A percentile compares a stretch with the other conserved stretches of the same genome.
phyloP scores from a whole-genome alignment of 495 filamentous ascomycete genomes.

The Polyplosphaeria fusca region DNA sequence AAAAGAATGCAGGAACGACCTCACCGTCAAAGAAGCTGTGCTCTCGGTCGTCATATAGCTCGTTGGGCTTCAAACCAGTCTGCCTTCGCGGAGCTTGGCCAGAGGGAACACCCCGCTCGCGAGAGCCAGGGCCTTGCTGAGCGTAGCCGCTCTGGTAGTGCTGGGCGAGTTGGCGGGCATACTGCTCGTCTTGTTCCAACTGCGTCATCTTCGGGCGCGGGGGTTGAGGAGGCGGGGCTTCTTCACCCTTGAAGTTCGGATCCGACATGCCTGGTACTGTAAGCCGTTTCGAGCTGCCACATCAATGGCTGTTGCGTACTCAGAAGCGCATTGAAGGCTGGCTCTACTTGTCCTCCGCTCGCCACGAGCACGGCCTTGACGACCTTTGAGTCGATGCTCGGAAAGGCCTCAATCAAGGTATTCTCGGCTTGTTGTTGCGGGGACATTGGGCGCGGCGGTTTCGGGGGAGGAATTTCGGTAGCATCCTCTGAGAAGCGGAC shows the following conservation, averaged over 20 bases:
- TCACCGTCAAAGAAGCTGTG: constrained; percentile 86
- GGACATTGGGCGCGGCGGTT: constrained; percentile 82
- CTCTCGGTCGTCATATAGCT: constrained; percentile 56
- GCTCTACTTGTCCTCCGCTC: constrained; percentile 83
- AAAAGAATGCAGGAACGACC: background rate
- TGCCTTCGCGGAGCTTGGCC: constrained; percentile 24
- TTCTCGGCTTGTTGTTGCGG: constrained; percentile 79
- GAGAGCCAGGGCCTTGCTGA: constrained; percentile 34
- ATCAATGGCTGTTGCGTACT: too few relatives aligned
- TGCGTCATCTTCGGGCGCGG: constrained; percentile 54
- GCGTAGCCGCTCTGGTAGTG: constrained; percentile 62
- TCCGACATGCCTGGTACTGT: constrained; percentile 87
- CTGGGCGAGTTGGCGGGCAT: constrained; percentile 84
- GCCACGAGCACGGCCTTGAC: constrained; percentile 85
- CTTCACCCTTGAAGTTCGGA: constrained; percentile 68
- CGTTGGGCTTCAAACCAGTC: constrained; percentile 41
- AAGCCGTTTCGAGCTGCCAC: too few relatives aligned
- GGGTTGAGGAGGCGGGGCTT: constrained; percentile 49
- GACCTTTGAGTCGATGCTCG: constrained; percentile 72
- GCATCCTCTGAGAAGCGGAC: constrained; percentile 44
- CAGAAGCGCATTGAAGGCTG: constrained; percentile 92
- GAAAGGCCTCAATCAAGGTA: constrained; percentile 92
- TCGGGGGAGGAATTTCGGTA: constrained; percentile 61
- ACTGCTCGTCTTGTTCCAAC: constrained; percentile 82
- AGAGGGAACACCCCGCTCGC: constrained; percentile 28